These are phyloP conservation scores for Exophiala xenobiotica DNA, from an alignment of 2,329 filamentous ascomycete species.

Conservation along the genomic window DNA sequence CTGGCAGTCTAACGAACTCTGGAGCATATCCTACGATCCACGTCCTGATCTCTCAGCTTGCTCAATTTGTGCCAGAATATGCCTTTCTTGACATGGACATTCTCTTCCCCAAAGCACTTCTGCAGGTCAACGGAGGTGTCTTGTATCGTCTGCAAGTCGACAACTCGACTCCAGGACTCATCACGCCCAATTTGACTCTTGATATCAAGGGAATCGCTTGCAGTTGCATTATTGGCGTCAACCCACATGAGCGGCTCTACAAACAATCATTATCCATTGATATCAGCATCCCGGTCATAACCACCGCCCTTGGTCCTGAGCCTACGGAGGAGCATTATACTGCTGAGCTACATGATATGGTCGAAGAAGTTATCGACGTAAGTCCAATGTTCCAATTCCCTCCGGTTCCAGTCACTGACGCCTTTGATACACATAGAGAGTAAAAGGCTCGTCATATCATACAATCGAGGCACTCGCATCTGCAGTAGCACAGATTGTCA, in stretches of 20 bases:
- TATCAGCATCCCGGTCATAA: conserved; percentile 33
- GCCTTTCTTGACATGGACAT: conserved; percentile 25
- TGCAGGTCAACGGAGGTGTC: conserved; percentile 46
- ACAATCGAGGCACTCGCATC: conserved; percentile 54
- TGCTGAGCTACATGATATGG: conserved; percentile 38
- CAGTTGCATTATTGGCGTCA: conserved; percentile 53
- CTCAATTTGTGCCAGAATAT: conserved; percentile 17
- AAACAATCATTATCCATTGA: conserved; percentile 50
- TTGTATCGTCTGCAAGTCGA: conserved; percentile 36
- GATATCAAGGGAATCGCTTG: conserved; percentile 45
- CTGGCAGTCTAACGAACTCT: conserved; percentile 20
- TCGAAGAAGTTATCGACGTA: conserved; percentile 42
- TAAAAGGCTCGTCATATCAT: conserved; percentile 50
- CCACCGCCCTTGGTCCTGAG: conserved; percentile 15
- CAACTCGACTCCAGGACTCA: conserved; percentile 22
- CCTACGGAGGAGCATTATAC: conserved; percentile 17
- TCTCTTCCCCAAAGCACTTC: conserved; percentile 44
- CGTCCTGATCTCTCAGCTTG: conserved; percentile 19
- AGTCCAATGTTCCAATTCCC: conserved; percentile 19
- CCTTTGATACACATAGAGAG: conserved; percentile 36
- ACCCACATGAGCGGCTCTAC: conserved; percentile 51
- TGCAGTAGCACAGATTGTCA: conserved; percentile 47
- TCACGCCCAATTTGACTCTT: conserved; percentile 26
- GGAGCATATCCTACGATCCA: conserved; percentile 23
- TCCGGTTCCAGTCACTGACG: conserved; percentile 9